phyloP scores from a whole-genome alignment of 768 basidiomycete genomes.

The Trametes cubensis region DNA sequence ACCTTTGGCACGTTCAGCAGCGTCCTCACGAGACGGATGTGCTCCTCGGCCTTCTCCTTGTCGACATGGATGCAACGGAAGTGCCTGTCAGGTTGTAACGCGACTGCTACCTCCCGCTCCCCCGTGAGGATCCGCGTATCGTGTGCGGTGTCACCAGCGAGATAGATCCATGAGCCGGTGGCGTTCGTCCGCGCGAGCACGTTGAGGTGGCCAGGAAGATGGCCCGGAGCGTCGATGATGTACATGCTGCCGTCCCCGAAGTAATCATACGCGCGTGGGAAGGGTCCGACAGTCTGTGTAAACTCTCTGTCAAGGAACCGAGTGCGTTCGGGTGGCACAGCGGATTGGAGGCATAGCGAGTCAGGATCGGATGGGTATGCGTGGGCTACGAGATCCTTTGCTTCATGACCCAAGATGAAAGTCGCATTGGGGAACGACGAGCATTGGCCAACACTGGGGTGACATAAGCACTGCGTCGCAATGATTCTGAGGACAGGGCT shows the following conservation, averaged over 20 bases:
- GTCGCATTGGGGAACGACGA: constrained; percentile 47
- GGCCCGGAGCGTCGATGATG: constrained; percentile 59
- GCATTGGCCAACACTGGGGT: constrained; percentile 44
- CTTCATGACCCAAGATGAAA: constrained; percentile 51
- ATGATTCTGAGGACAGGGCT: background rate
- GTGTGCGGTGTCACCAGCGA: constrained; percentile 61
- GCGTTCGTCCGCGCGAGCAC: constrained; percentile 55
- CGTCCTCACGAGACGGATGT: constrained; percentile 43
- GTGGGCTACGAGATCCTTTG: constrained; percentile 38
- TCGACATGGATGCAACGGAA: constrained; percentile 47
- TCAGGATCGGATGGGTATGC: constrained; percentile 47
- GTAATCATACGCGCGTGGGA: constrained; percentile 52
- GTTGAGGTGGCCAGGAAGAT: constrained; percentile 57
- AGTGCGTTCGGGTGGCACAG: constrained; percentile 24
- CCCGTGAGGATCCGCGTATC: constrained; percentile 54
- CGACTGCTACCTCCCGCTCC: constrained; percentile 42
- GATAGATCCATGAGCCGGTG: constrained; percentile 56
- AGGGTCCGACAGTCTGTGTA: constrained; percentile 49
- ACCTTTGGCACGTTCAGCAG: constrained; percentile 43
- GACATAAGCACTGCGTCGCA: background rate
- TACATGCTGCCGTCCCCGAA: constrained; percentile 61
- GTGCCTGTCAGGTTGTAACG: constrained; percentile 25
- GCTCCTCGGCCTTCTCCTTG: constrained; percentile 45
- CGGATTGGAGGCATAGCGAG: constrained; percentile 27
- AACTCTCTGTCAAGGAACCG: constrained; percentile 36